Conservation (phyloP, 106 monocot species). For the Acanthochlamys bracteata region DNA sequence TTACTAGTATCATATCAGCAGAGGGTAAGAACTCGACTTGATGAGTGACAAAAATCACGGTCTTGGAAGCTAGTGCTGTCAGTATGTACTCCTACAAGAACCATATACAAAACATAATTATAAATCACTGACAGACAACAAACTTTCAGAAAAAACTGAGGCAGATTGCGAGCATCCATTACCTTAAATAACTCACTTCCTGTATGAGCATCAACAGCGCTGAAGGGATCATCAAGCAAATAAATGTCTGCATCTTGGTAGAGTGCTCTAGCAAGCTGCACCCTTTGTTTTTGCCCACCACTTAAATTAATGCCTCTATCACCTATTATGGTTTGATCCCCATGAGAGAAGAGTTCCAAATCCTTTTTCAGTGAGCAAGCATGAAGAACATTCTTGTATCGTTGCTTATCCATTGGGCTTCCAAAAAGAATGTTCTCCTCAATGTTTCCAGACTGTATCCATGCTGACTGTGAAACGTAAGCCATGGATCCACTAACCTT, state of each 20-base stretch:
- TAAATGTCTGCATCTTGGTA: conserved; percentile 98
- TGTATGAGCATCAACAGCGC: conserved; percentile 95
- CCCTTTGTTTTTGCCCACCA: conserved; percentile 96
- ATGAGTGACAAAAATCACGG: conserved; percentile 91
- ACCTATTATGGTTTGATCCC: conserved; percentile 94
- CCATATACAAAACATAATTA: neutral
- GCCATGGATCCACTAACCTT: conserved; percentile 71
- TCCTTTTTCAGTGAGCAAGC: conserved; percentile 89
- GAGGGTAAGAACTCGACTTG: conserved; percentile 96
- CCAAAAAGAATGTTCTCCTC: conserved; percentile 94
- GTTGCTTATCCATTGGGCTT: conserved; percentile 59
- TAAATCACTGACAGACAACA: conserved; percentile 2
- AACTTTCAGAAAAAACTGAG: neutral
- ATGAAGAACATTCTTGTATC: conserved; percentile 69
- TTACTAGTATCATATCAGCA: conserved; percentile 83
- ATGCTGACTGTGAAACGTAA: conserved; percentile 95
- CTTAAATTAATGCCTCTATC: conserved; percentile 96
- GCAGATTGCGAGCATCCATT: conserved; percentile 4
- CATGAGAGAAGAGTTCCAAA: conserved; percentile 76
- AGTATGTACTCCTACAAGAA: conserved; percentile 80
- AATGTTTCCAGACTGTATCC: conserved; percentile 96
- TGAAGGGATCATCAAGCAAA: conserved; percentile 96
- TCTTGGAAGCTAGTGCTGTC: conserved; percentile 68
- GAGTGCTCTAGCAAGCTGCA: conserved; percentile 92
- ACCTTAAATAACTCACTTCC: conserved; percentile 85